These are phyloP conservation scores for Scortechinia acanthostroma DNA, from an alignment of 2,329 filamentous ascomycete genomes.

Conservation along the genomic window DNA sequence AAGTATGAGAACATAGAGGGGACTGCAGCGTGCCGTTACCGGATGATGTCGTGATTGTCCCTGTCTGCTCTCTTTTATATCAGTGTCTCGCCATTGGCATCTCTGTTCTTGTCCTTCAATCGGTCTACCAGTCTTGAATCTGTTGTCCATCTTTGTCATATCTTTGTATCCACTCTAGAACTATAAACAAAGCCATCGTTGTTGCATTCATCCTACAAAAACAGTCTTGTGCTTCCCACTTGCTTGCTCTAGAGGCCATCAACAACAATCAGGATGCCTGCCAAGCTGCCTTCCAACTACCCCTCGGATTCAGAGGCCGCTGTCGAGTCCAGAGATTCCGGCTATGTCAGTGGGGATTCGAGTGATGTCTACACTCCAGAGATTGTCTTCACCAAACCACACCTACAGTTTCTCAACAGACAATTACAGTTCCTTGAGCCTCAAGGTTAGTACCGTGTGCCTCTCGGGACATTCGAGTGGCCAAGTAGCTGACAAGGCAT, in stretches of 20 bases:
- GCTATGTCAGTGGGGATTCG: constrained; percentile 52
- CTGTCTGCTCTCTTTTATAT: neutral
- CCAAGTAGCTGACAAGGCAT: constrained; percentile 61
- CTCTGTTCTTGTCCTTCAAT: neutral
- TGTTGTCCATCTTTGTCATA: neutral
- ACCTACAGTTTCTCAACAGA: constrained; percentile 57
- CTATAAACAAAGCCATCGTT: too few species aligned
- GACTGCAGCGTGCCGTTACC: neutral
- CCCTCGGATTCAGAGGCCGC: constrained; percentile 9
- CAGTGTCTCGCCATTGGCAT: neutral
- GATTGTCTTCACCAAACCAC: constrained; percentile 56
- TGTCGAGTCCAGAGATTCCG: constrained; percentile 26
- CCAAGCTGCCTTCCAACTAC: constrained; percentile 23
- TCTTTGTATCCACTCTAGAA: too few species aligned
- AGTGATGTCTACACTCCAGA: constrained; percentile 47
- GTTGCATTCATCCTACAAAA: too few species aligned
- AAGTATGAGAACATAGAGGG: neutral
- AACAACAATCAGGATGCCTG: constrained; percentile 27
- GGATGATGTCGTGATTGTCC: constrained; percentile 1
- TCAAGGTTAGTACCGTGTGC: constrained; percentile 38
- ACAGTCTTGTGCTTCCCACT: constrained; percentile 3
- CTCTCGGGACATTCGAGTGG: constrained; percentile 25
- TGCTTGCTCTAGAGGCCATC: constrained; percentile 4
- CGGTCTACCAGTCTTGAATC: neutral
- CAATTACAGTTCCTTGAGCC: constrained; percentile 58